Percentiles rank a stretch among this genome's conserved stretches.
Conservation (phyloP, 108 stramenopile species). For the Seminavis robusta region DNA sequence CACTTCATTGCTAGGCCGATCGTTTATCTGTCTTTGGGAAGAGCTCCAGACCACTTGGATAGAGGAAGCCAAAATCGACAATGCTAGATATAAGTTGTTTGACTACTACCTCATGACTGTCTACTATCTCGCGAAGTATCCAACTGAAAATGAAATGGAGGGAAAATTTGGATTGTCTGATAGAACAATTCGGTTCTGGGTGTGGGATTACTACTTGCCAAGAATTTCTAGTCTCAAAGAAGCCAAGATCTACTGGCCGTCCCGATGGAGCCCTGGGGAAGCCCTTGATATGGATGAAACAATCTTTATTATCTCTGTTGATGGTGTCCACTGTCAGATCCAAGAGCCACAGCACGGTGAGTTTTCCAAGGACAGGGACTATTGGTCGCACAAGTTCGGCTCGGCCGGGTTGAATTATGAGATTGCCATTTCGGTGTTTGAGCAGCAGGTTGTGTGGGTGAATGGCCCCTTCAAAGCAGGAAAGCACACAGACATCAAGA, state of each 20-base stretch:
- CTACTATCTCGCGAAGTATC: conserved; percentile 4
- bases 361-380: neutral
- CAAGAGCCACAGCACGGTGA: conserved; percentile 1
- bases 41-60: too few species aligned
- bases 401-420: conserved; percentile 6
- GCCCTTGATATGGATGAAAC: neutral
- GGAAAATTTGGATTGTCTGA: neutral
- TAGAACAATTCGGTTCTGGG: neutral
- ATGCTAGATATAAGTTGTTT: too few species aligned
- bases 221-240: conserved; percentile 1
- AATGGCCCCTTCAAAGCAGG: too few species aligned
- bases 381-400: conserved; percentile 7
- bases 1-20: too few species aligned
- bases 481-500: too few species aligned
- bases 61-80: too few species aligned
- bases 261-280: too few species aligned
- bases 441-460: too few species aligned
- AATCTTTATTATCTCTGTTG: conserved; percentile 9
- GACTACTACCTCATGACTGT: conserved; percentile 2
- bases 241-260: neutral
- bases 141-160: neutral
- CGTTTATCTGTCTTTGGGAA: too few species aligned
- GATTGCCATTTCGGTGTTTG: neutral
- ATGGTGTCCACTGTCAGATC: conserved; percentile 13
- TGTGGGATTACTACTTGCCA: neutral